phyloP scores from a whole-genome alignment of 352 stramenopile species.

The Plasmopara muralis region DNA sequence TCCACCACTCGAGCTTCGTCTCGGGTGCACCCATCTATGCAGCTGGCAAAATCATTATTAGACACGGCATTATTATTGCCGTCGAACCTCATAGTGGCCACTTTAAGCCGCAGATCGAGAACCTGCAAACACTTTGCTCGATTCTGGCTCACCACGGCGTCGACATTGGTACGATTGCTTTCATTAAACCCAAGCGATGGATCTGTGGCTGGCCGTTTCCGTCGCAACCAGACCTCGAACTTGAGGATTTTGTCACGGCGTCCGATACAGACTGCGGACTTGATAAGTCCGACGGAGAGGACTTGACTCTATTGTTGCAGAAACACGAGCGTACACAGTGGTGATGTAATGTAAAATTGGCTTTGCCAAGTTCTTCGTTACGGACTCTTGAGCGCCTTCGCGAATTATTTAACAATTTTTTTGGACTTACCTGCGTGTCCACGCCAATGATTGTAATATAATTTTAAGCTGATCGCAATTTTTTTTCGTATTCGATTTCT shows the following conservation, averaged over 20 bases:
- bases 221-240: conserved; percentile 25
- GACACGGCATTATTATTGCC: conserved; percentile 43
- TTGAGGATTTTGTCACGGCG: conserved; percentile 30
- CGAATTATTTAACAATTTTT: no score
- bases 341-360: neutral
- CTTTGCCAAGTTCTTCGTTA: neutral
- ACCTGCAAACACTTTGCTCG: conserved; percentile 37
- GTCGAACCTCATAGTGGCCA: conserved; percentile 72
- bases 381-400: no score
- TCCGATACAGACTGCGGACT: conserved; percentile 42
- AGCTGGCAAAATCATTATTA: conserved; percentile 63
- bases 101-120: conserved; percentile 56
- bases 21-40: conserved; percentile 49
- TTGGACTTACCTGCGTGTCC: no score
- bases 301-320: neutral
- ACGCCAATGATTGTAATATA: no score
- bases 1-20: conserved; percentile 79
- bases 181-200: conserved; percentile 72
- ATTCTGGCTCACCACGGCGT: conserved; percentile 34
- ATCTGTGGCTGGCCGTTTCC: conserved; percentile 51
- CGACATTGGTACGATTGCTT: conserved; percentile 35
- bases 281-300: conserved; percentile 38
- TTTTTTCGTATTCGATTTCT: no score
- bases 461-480: no score
- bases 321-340: neutral